Base-by-base conservation (phyloP, 2,329 filamentous ascomycete species). In the Fusarium camptoceras region DNA sequence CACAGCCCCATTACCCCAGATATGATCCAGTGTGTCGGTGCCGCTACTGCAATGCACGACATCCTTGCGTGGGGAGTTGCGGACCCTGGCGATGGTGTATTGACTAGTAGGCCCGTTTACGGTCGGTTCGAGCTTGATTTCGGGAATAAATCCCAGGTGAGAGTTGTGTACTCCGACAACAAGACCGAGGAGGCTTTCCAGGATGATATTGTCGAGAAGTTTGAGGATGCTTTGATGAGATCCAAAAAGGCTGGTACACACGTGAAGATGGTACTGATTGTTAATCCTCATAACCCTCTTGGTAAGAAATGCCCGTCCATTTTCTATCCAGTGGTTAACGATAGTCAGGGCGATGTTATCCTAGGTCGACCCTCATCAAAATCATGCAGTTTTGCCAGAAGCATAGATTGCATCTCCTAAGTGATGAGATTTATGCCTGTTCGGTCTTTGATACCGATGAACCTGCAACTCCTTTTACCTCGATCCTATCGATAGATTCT, bases 401-500 rank as follows among this genome's bases (percentile, higher is more conserved):
- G 42, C 79, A 87, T 64, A 68, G 76, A 6, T 76, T 89, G 6
- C 86, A 89, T 63, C 77, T 89, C 47, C 81, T 89, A 69, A 85
- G 83, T 65, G 87, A 89, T 72, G 87, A 89, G 72, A 84, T 89
- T 41, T 89, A 89, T 70, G 87, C 83, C 12, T 78, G 85, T 39
- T 86, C 84, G 2, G 79, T 84, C 1, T 88, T 83, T 63, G 61
- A 83, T 75, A 73, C 77, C 30, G 37, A 77, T 67, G 59, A 82
- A 76, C 43, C 57, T 22, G 61, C 73, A 14, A 47, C 62, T 8
- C 76, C 78, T 0, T 88, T 88, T 65, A 84, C 82, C 5, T 88
- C 85, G 0, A 77, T 81, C 5, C 76, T 88, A 3, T 83, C 85
- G 3, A 83, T 88, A 12, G 76, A 85, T 43, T 58, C 79, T 0